Evolutionary conservation across 1,284 basidiomycete genomes (phyloP).

Genomic region (Inonotus hispidus): DNA sequence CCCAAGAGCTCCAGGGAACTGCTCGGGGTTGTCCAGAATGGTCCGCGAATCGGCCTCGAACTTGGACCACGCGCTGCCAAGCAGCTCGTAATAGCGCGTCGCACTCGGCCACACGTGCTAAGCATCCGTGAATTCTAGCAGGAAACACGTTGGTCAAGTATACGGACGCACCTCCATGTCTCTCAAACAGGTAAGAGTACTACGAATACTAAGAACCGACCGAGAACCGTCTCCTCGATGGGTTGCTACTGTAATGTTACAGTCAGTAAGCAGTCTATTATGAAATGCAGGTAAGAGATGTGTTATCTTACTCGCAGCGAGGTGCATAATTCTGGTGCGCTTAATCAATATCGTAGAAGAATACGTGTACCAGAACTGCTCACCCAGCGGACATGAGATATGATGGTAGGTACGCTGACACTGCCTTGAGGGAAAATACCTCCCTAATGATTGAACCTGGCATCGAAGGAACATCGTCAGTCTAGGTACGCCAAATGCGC

Average conservation of each 20-base stretch:
- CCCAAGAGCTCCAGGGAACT: neutral
- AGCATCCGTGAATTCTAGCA: neutral
- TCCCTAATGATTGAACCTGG: conserved; percentile 1
- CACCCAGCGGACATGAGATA: conserved; percentile 75
- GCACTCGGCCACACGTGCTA: conserved; percentile 67
- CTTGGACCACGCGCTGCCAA: conserved; percentile 63
- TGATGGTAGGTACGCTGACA: conserved; percentile 61
- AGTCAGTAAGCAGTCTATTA: conserved; percentile 9
- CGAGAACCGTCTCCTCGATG: conserved; percentile 59
- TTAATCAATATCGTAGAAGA: conserved; percentile 12
- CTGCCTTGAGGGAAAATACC: conserved; percentile 32
- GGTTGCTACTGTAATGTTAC: conserved; percentile 47
- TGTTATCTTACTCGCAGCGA: conserved; percentile 55
- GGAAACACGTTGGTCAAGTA: neutral
- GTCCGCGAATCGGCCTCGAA: conserved; percentile 36
- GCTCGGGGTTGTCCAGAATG: neutral
- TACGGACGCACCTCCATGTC: conserved; percentile 57
- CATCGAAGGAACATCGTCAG: neutral
- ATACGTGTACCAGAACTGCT: neutral
- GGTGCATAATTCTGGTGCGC: conserved; percentile 69
- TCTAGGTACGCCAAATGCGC: neutral
- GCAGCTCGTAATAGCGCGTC: conserved; percentile 59
- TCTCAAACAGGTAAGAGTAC: conserved; percentile 62
- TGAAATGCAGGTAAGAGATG: neutral
- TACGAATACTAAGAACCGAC: conserved; percentile 59